Evolutionary conservation across 2,329 filamentous ascomycete species (phyloP), one percentile per base, ranked within the genome.

Genomic region (Penicillium polonicum): DNA sequence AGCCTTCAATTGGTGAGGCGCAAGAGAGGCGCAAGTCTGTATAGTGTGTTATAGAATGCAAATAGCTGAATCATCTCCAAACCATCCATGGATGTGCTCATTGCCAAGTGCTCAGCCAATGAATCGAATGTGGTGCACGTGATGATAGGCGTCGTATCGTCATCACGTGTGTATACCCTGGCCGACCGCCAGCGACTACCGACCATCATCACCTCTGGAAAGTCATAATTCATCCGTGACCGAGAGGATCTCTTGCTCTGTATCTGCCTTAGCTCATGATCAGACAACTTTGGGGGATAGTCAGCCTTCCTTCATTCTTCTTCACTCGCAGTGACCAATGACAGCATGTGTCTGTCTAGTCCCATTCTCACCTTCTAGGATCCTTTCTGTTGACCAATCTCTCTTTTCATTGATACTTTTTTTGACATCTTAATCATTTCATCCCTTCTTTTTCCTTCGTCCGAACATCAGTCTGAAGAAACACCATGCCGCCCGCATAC

Each of bases 401-500:
- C 39, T 56, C 46, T 17, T 29, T 38, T 46, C 38, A 45, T 46
- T 53, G 29, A 58, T 46, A 48, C 25, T 45, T 31, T 35, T 49
- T 25, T 49, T 29, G n/a, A 31, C 15, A 3, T 36, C 29, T 31
- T 15, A 19, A 52, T 50, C 36, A 38, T n/a, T 52, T 13, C 8
- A 23, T 51, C 33, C 25, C 25, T 21, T 39, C 19, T 17, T 41
- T 31, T 17, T 10, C 29, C 33, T 49, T 27, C 19, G 15, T 36
- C 29, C 15, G n/a, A 15, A n/a, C 9, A 9, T 41, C 46, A 23
- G 17, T 52, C 29, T 21, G 31, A 52, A 31, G 23, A 41, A 33
- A 42, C 46, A 64, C 52, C 48, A 80, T 80, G 78, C 77, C 78
- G 39, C 72, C 74, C 25, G 76, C 76, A 39, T 74, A 72, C 57